Evolutionary conservation across 2,329 filamentous ascomycete genomes (phyloP).

Genomic region (Mollisiaceae sp.): DNA sequence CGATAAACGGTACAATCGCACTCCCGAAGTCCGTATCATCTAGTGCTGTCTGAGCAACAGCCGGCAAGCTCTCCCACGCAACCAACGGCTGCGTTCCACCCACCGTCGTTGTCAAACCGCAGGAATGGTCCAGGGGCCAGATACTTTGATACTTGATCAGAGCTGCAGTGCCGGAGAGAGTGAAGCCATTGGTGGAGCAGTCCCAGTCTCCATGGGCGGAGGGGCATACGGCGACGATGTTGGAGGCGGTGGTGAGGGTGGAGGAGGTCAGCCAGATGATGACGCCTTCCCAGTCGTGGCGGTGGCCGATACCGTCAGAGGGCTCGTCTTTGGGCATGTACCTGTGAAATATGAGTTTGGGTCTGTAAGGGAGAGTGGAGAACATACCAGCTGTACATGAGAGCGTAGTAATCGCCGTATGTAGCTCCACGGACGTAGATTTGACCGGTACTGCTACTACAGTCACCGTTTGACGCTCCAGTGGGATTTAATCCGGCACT

Average conservation of each 20-base stretch:
- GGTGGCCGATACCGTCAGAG: slow-evolving; percentile 50
- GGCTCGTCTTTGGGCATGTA: slow-evolving; percentile 54
- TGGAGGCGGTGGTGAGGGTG: slow-evolving; percentile 39
- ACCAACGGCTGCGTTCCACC: slow-evolving; percentile 49
- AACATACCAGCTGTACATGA: slow-evolving; percentile 58
- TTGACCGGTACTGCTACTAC: slow-evolving; percentile 53
- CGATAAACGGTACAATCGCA: slow-evolving; percentile 50
- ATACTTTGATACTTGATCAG: slow-evolving; percentile 54
- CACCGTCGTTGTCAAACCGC: slow-evolving; percentile 44
- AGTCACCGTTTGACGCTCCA: slow-evolving; percentile 47
- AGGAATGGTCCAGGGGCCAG: slow-evolving; percentile 52
- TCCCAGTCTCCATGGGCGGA: slow-evolving; percentile 56
- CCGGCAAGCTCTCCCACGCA: slow-evolving; percentile 50
- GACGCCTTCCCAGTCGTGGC: slow-evolving; percentile 61
- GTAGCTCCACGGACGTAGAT: slow-evolving; percentile 53
- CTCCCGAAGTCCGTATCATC: slow-evolving; percentile 47
- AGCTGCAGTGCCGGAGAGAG: slow-evolving; percentile 49
- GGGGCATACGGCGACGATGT: slow-evolving; percentile 56
- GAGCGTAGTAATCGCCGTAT: slow-evolving; percentile 50
- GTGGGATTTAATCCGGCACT: slow-evolving; percentile 41
- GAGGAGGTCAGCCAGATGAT: slow-evolving; percentile 55
- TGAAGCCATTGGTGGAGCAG: slow-evolving; percentile 47
- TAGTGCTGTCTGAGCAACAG: slow-evolving; percentile 45
- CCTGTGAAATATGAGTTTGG: slow-evolving; percentile 46
- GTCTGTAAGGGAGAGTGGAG: slow-evolving; percentile 42